Percentiles rank a stretch among this genome's conserved stretches.
Evolutionary conservation across 768 basidiomycete species (phyloP).

Genomic region (Tulasnella sp.): DNA sequence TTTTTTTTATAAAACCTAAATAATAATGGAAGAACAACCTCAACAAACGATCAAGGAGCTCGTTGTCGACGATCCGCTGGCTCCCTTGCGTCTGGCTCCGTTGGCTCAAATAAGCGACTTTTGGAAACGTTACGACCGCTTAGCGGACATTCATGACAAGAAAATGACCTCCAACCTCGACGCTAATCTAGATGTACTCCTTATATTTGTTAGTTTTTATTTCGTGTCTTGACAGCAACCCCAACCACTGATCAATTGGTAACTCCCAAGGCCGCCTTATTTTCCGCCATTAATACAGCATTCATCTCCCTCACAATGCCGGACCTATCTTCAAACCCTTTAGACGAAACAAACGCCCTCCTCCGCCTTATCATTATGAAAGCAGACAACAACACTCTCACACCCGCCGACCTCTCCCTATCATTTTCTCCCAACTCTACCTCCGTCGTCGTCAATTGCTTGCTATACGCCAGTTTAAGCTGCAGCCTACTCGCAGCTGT

Average conservation of each 20-base stretch:
- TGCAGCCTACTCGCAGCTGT: slow-evolving; percentile 25
- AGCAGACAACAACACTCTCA: background rate
- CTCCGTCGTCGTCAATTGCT: background rate
- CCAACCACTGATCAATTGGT: background rate
- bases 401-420: background rate
- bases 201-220: slow-evolving; percentile 9
- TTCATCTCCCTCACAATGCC: slow-evolving; percentile 20
- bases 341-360: slow-evolving; percentile 22
- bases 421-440: background rate
- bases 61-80: background rate
- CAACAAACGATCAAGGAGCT: background rate
- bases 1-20: too few species aligned
- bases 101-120: slow-evolving; percentile 13
- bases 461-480: slow-evolving; percentile 23
- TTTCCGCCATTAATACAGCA: slow-evolving; percentile 19
- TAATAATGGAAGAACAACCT: background rate
- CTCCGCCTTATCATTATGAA: slow-evolving; percentile 2
- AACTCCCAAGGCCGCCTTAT: background rate
- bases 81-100: background rate
- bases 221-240: background rate
- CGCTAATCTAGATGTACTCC: slow-evolving; percentile 11
- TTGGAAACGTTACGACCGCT: slow-evolving; percentile 15
- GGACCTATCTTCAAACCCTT: background rate
- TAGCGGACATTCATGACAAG: slow-evolving; percentile 21
- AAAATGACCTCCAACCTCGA: slow-evolving; percentile 2